Evolutionary conservation across 495 filamentous ascomycete species (phyloP).

Genomic region (Xylaria bambusicola): DNA sequence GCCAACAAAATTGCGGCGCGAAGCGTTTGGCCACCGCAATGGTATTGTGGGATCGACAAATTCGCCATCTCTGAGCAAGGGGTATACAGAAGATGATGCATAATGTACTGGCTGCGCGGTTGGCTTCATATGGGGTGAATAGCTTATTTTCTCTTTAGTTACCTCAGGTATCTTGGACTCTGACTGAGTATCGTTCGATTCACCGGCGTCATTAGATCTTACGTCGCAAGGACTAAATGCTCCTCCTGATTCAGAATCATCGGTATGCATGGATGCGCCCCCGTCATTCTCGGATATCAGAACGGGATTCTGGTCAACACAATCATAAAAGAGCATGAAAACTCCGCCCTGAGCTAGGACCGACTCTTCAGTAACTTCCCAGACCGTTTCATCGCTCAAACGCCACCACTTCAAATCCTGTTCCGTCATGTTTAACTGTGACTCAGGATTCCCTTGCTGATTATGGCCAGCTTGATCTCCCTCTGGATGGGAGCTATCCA

Average conservation of each 20-base stretch:
- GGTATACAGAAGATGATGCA: slow-evolving; percentile 19
- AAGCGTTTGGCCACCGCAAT: slow-evolving; percentile 26
- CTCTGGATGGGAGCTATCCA: background rate
- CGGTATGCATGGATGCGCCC: background rate
- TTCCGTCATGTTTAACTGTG: slow-evolving; percentile 26
- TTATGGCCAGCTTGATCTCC: background rate
- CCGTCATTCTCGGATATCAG: slow-evolving; percentile 22
- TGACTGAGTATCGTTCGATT: background rate
- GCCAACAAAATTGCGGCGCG: background rate
- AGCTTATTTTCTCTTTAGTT: background rate
- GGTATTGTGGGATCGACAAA: slow-evolving; percentile 30
- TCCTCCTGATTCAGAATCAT: background rate
- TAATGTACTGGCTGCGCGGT: background rate
- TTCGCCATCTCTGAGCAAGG: slow-evolving; percentile 22
- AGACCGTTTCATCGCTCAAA: slow-evolving; percentile 83
- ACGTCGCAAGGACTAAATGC: background rate
- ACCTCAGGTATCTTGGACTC: background rate
- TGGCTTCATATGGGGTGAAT: background rate
- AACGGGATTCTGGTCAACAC: slow-evolving; percentile 44
- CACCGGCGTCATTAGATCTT: background rate
- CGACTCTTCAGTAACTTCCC: slow-evolving; percentile 66
- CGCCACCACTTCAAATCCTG: slow-evolving; percentile 70
- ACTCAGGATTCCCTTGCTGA: background rate
- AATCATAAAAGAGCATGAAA: slow-evolving; percentile 97
- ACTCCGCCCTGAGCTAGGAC: slow-evolving; percentile 77